phyloP scores from a whole-genome alignment of 2,329 filamentous ascomycete genomes.

The Amylocarpus encephaloides region DNA sequence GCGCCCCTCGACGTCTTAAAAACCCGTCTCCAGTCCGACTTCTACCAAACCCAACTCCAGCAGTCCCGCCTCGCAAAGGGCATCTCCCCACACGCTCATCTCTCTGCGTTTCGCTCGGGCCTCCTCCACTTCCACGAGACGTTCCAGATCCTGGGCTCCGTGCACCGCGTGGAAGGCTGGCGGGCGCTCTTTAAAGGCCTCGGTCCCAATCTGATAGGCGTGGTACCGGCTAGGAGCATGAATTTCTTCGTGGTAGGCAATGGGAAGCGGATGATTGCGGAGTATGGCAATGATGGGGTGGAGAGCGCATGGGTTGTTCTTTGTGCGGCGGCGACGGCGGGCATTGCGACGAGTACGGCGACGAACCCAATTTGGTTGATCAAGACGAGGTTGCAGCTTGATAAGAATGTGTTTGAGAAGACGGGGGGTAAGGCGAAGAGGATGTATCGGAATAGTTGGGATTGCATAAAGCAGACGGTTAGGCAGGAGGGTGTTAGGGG shows the following conservation, averaged over 20 bases:
- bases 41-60: slow-evolving; percentile 79
- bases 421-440: slow-evolving; percentile 49
- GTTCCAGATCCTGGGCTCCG: slow-evolving; percentile 73
- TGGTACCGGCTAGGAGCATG: slow-evolving; percentile 83
- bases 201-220: slow-evolving; percentile 82
- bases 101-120: slow-evolving; percentile 60
- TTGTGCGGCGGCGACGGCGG: slow-evolving; percentile 67
- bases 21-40: slow-evolving; percentile 87
- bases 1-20: slow-evolving; percentile 91
- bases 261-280: slow-evolving; percentile 73
- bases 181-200: slow-evolving; percentile 89
- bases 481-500: slow-evolving; percentile 73
- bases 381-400: slow-evolving; percentile 87
- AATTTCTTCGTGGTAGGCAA: slow-evolving; percentile 95
- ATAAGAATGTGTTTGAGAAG: slow-evolving; percentile 69
- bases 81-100: slow-evolving; percentile 44
- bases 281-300: slow-evolving; percentile 64
- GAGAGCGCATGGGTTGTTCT: slow-evolving; percentile 74
- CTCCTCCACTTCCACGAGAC: slow-evolving; percentile 78
- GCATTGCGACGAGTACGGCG: slow-evolving; percentile 79
- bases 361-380: slow-evolving; percentile 97
- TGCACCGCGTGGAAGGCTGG: slow-evolving; percentile 76
- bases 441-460: slow-evolving; percentile 79
- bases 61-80: slow-evolving; percentile 53
- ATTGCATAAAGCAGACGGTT: slow-evolving; percentile 79